A percentile compares a stretch with the other conserved stretches of the same genome.
phyloP scores from a whole-genome alignment of 1,284 basidiomycete genomes.

The Rhodotorula sp. region DNA sequence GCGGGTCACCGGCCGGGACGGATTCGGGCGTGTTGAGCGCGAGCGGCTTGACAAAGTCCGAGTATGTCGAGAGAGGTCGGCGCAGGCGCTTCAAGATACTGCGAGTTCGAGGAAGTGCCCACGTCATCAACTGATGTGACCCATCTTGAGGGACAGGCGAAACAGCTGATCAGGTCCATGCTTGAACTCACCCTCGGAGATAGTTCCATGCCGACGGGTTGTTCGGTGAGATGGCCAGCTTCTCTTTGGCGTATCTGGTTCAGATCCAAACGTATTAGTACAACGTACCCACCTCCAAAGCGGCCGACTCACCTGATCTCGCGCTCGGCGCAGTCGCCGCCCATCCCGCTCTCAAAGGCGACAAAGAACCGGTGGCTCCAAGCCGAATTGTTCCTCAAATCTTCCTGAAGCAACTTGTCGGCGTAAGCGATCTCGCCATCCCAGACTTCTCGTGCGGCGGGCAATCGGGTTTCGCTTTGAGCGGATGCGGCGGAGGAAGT shows the following conservation, averaged over 20 bases:
- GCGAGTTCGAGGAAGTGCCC: background rate
- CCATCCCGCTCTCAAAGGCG: conserved; percentile 63
- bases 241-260: conserved; percentile 61
- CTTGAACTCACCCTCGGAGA: conserved; percentile 61
- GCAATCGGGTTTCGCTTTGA: conserved; percentile 18
- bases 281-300: conserved; percentile 37
- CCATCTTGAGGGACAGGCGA: too few species aligned
- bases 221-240: conserved; percentile 82
- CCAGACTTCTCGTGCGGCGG: conserved; percentile 65
- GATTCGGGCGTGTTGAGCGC: conserved; percentile 30
- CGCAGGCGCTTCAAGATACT: conserved; percentile 62
- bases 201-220: conserved; percentile 95
- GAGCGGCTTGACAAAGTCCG: conserved; percentile 61
- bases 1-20: conserved; percentile 45
- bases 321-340: conserved; percentile 60
- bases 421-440: conserved; percentile 72
- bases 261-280: background rate
- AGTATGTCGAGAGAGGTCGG: conserved; percentile 60
- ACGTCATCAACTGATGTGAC: too few species aligned
- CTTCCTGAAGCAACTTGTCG: conserved; percentile 68
- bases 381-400: conserved; percentile 93
- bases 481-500: conserved; percentile 15
- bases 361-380: conserved; percentile 98
- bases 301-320: conserved; percentile 69
- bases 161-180: too few species aligned